Conservation (phyloP, 768 basidiomycete genomes). For the Panaeolus papilionaceus region DNA sequence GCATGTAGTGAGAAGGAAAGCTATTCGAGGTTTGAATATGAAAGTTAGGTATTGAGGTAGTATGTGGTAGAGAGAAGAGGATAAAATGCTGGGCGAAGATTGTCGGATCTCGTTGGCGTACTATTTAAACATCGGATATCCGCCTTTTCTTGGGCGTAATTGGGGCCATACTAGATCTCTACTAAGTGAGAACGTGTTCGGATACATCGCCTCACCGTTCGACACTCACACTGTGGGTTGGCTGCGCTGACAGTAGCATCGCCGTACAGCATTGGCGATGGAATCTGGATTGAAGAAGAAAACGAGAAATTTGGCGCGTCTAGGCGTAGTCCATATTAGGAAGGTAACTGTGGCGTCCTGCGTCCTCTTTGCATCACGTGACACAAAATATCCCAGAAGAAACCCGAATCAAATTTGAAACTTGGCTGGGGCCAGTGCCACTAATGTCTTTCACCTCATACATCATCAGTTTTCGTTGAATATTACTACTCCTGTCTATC, state of each 20-base stretch:
- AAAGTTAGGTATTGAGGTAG: not conserved
- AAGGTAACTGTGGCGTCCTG: slow-evolving; percentile 3
- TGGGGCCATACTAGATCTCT: not conserved
- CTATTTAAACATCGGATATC: not conserved
- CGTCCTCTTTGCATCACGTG: not conserved
- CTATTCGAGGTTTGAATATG: not conserved
- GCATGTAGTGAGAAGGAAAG: not conserved
- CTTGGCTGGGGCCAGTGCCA: too few species aligned
- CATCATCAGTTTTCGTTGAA: too few species aligned
- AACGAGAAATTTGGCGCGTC: not conserved
- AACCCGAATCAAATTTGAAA: too few species aligned
- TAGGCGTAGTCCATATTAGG: not conserved
- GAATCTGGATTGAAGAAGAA: not conserved
- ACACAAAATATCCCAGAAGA: too few species aligned
- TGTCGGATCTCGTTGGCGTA: not conserved
- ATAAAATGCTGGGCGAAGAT: not conserved
- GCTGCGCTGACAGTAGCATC: not conserved
- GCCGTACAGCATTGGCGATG: not conserved
- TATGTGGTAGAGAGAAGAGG: not conserved
- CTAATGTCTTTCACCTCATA: too few species aligned
- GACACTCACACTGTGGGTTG: not conserved
- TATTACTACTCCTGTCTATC: too few species aligned
- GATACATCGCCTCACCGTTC: not conserved
- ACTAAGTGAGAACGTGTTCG: not conserved
- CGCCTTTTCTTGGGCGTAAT: not conserved